These are phyloP conservation scores for Hericium coralloides DNA, from an alignment of 768 basidiomycete species.

Conservation along the genomic window DNA sequence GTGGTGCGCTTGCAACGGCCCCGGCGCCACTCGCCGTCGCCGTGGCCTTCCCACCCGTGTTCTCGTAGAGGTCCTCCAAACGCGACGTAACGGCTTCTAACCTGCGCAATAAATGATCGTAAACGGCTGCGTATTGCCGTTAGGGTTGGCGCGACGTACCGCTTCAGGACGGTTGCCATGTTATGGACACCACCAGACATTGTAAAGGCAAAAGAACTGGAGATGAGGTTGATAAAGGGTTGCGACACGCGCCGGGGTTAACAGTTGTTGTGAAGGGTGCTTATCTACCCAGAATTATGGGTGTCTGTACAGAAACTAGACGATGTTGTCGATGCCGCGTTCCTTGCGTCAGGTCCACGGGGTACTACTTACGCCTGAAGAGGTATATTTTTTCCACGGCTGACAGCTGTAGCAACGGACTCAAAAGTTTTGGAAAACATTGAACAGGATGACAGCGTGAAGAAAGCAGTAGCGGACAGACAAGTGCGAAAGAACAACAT, in stretches of 20 bases:
- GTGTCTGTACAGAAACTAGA: no score
- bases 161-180: slow-evolving; percentile 14
- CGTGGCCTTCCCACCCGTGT: slow-evolving; percentile 7
- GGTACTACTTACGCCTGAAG: background rate
- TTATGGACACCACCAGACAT: slow-evolving; percentile 12
- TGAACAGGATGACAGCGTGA: no score
- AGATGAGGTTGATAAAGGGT: background rate
- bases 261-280: no score
- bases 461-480: no score
- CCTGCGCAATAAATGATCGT: slow-evolving; percentile 29
- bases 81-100: slow-evolving; percentile 91
- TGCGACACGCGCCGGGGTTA: background rate
- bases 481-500: no score
- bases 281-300: no score
- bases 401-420: no score
- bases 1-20: slow-evolving; percentile 16
- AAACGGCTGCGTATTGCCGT: background rate
- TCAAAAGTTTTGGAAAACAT: no score
- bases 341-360: background rate
- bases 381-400: background rate
- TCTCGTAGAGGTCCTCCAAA: slow-evolving; percentile 77
- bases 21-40: background rate
- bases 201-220: background rate
- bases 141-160: background rate
- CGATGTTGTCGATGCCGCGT: no score